A percentile compares a stretch with the other conserved stretches of the same genome.
Evolutionary conservation across 257 asterid genomes (phyloP).

Genomic region (Osmanthus fragrans): DNA sequence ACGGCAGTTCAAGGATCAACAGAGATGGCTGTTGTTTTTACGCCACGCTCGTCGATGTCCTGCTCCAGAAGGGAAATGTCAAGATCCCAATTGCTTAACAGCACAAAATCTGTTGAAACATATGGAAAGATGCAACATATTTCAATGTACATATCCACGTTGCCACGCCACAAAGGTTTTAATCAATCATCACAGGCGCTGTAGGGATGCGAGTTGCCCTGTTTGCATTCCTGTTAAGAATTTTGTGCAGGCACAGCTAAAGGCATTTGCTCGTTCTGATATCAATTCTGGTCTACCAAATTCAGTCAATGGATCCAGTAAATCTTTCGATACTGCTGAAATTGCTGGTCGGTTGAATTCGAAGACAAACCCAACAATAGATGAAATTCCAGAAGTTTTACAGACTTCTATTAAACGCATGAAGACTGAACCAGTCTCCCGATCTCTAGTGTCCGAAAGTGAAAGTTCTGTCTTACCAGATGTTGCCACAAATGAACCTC

Average conservation of each 20-base stretch:
- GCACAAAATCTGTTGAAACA: conserved; percentile 77
- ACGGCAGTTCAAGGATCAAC: conserved; percentile 61
- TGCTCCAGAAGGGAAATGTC: conserved; percentile 82
- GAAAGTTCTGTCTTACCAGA: conserved; percentile 41
- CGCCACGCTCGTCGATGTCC: conserved; percentile 87
- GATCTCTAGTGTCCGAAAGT: conserved; percentile 38
- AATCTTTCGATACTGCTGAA: conserved; percentile 53
- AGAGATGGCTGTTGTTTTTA: conserved; percentile 81
- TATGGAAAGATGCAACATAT: conserved; percentile 50
- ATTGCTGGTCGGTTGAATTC: conserved; percentile 43
- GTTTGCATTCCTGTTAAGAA: conserved; percentile 80
- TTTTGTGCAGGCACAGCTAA: conserved; percentile 52
- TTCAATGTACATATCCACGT: conserved; percentile 59
- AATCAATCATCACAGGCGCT: conserved; percentile 56
- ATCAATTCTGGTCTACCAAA: conserved; percentile 45
- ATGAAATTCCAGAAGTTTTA: conserved; percentile 58
- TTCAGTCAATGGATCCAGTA: conserved; percentile 41
- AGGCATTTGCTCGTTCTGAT: conserved; percentile 46
- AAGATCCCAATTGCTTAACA: conserved; percentile 51
- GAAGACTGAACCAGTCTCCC: conserved; percentile 61
- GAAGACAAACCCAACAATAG: conserved; percentile 34
- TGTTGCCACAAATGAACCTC: conserved; percentile 39
- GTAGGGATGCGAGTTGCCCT: conserved; percentile 67
- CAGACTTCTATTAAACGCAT: conserved; percentile 77
- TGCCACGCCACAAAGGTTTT: conserved; percentile 58